Base-by-base conservation (phyloP, 2,329 filamentous ascomycete species). In the Cladosporium oxysporum region DNA sequence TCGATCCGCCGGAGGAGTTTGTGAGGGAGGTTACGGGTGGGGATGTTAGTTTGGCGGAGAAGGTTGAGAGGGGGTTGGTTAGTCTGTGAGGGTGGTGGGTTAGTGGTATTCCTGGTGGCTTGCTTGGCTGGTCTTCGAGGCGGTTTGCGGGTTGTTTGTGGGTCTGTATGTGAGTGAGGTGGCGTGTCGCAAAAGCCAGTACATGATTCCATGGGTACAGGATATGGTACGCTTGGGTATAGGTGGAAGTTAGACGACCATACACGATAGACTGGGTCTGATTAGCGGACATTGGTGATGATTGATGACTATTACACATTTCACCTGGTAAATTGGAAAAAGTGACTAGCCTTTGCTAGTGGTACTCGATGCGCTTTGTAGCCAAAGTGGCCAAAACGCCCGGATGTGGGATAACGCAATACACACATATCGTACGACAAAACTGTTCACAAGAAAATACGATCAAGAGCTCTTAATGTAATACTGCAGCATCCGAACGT, bases 11-110 rank as follows among this genome's bases (percentile, higher is more conserved):
- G 14, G 14, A 1, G 47, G 83, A 81, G 3, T 92, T 96, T 70
- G 79, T 97, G 55, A 80, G 81, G 61, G 80, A 87, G 64, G 84
- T 97, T 68, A 97, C 92, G 6, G 81, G 87, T 44, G 90, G 88
- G 14, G 92, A 96, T 79, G 82, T 90, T 53, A 88, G 91, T 1
- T 82, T 91, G 74, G 70, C 66, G 33, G 70, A 74, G 53, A 74
- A 74, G 65, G 68, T 74, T 23, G 35, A 33, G 58, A 58, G 31
- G 41, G 44, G 44, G 28, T 21, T 33, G 37, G 41, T 47, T 21
- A 11, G 14, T 14, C 12, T 41, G 21, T 41, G 23, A 52, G 29
- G 11, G 41, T 2, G 41, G 18, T 3, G 6, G 2, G 7, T 44
- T 44, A 1, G 18, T 33, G 50, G 26, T 31, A 28, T n/a, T 44